Conservation (phyloP, 1,284 basidiomycete species). For the Inonotus obliquus region DNA sequence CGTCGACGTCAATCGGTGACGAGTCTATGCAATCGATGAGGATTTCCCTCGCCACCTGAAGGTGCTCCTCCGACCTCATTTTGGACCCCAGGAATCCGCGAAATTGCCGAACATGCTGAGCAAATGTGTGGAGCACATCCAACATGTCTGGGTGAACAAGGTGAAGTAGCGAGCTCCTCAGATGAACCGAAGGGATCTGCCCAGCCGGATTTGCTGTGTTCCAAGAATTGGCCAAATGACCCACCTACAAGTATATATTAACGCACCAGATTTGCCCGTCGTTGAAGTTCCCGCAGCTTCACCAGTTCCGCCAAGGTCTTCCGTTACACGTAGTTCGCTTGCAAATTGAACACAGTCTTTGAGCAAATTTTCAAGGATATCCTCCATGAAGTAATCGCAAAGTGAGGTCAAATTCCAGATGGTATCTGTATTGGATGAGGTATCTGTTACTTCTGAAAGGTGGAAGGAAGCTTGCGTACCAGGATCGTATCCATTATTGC, state of each 20-base stretch:
- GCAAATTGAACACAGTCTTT: constrained; percentile 53
- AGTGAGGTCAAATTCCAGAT: constrained; percentile 65
- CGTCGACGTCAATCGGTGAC: constrained; percentile 56
- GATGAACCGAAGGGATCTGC: background rate
- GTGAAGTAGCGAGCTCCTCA: constrained; percentile 26
- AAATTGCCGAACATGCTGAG: constrained; percentile 55
- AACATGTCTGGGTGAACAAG: constrained; percentile 57
- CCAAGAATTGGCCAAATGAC: too few species aligned
- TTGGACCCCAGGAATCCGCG: constrained; percentile 46
- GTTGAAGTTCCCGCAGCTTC: background rate
- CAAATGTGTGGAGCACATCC: constrained; percentile 41
- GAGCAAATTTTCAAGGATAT: constrained; percentile 55
- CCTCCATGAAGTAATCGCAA: constrained; percentile 49
- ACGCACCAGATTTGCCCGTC: too few species aligned
- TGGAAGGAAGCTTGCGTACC: constrained; percentile 32
- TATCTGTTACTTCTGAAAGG: background rate
- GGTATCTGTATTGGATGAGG: constrained; percentile 39
- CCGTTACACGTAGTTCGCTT: background rate
- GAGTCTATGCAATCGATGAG: constrained; percentile 56
- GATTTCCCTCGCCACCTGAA: constrained; percentile 56
- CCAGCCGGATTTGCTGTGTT: background rate
- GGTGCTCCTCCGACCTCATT: constrained; percentile 50
- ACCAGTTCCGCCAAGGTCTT: background rate
- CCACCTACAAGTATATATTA: too few species aligned
- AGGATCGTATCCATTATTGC: constrained; percentile 57